These are phyloP conservation scores for Cordia subcordata DNA, from an alignment of 257 asterid genomes.

Conservation along the genomic window DNA sequence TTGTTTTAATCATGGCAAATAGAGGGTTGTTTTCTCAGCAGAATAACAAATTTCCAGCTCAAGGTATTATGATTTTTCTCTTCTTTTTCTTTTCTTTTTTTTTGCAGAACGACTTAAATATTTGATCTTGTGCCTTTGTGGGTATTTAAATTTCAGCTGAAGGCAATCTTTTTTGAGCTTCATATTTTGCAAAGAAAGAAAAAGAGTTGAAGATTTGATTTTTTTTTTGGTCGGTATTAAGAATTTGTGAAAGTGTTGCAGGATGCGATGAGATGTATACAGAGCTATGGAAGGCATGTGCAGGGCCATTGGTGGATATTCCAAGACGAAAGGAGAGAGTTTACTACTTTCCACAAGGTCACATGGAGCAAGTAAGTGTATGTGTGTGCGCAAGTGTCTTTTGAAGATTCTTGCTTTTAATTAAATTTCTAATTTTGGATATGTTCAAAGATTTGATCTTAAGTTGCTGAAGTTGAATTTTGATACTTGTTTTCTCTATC, in stretches of 20 bases:
- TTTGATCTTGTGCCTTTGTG: constrained; percentile 4
- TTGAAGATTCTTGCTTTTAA: constrained; percentile 1
- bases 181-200: neutral
- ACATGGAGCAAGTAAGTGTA: constrained; percentile 85
- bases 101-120: neutral
- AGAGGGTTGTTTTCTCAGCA: constrained; percentile 36
- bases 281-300: constrained; percentile 91
- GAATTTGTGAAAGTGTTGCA: constrained; percentile 4
- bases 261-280: constrained; percentile 52
- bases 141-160: neutral
- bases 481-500: neutral
- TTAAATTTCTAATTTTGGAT: neutral
- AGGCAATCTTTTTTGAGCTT: neutral
- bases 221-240: neutral
- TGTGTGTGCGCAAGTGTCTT: neutral
- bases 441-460: neutral
- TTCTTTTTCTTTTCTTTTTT: too few relatives aligned
- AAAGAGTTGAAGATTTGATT: neutral
- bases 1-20: constrained; percentile 34
- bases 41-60: constrained; percentile 21
- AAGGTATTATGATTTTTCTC: constrained; percentile 27
- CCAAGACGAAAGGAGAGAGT: constrained; percentile 71
- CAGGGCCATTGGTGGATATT: constrained; percentile 92
- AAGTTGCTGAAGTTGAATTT: too few relatives aligned
- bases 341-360: constrained; percentile 97